phyloP scores from a whole-genome alignment of 805 yeast species.

The Ogataea dorogensis region DNA sequence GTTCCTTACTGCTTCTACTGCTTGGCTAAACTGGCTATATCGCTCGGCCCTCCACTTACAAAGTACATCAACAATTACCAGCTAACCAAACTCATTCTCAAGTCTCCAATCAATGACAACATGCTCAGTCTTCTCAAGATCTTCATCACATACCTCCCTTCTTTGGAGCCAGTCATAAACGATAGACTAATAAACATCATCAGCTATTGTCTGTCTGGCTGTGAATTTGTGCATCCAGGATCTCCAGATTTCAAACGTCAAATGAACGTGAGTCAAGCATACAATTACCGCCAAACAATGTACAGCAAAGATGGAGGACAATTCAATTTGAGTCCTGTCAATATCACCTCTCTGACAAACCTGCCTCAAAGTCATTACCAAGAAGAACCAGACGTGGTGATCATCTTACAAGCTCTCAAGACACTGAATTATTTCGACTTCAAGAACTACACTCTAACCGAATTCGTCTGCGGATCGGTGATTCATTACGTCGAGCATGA shows the following conservation, averaged over 20 bases:
- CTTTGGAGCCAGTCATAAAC: slow-evolving; percentile 70
- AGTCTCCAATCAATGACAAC: slow-evolving; percentile 80
- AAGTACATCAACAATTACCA: slow-evolving; percentile 79
- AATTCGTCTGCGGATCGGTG: slow-evolving; percentile 82
- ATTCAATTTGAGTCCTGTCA: slow-evolving; percentile 18
- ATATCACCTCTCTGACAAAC: slow-evolving; percentile 22
- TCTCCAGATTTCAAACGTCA: slow-evolving; percentile 66
- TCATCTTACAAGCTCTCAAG: slow-evolving; percentile 74
- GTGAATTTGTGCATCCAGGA: slow-evolving; percentile 79
- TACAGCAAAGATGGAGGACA: slow-evolving; percentile 63
- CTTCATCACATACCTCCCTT: slow-evolving; percentile 72
- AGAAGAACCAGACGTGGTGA: slow-evolving; percentile 34
- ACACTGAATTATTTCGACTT: slow-evolving; percentile 76
- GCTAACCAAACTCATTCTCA: slow-evolving; percentile 71
- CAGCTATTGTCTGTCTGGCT: slow-evolving; percentile 77
- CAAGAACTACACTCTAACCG: slow-evolving; percentile 72
- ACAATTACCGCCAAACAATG: slow-evolving; percentile 74
- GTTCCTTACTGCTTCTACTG: slow-evolving; percentile 89
- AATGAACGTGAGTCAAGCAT: slow-evolving; percentile 65
- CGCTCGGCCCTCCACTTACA: slow-evolving; percentile 91
- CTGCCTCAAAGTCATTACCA: slow-evolving; percentile 24
- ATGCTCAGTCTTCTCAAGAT: slow-evolving; percentile 73
- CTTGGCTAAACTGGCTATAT: slow-evolving; percentile 77
- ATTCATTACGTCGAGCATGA: slow-evolving; percentile 82
- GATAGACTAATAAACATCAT: slow-evolving; percentile 67